Evolutionary conservation across 176 grass and related monocot genomes (phyloP).

Genomic region (Phoenix roebelenii): DNA sequence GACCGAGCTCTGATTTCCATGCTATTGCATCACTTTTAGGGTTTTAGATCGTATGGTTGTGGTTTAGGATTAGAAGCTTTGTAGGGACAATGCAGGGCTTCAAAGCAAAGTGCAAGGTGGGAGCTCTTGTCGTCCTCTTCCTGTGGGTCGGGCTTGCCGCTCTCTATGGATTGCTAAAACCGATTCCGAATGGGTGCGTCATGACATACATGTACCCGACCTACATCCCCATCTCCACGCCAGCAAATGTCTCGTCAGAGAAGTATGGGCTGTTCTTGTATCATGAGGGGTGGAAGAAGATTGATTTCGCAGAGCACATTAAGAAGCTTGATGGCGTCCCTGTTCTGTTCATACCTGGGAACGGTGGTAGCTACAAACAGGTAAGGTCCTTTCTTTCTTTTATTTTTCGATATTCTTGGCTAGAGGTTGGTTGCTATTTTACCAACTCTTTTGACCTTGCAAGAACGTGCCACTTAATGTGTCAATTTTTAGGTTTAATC

Average conservation of each 20-base stretch:
- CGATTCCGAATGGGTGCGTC: slow-evolving; percentile 62
- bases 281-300: slow-evolving; percentile 96
- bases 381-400: slow-evolving; percentile 14
- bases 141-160: slow-evolving; percentile 45
- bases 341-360: slow-evolving; percentile 86
- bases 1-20: too few relatives aligned
- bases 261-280: slow-evolving; percentile 90
- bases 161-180: slow-evolving; percentile 57
- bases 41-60: neutral
- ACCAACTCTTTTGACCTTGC: too few relatives aligned
- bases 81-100: slow-evolving; percentile 40
- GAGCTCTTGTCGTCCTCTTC: slow-evolving; percentile 34
- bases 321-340: slow-evolving; percentile 60
- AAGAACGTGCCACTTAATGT: too few relatives aligned
- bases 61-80: neutral
- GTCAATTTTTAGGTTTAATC: too few relatives aligned
- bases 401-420: neutral
- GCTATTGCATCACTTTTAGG: neutral
- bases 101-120: slow-evolving; percentile 44
- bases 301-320: slow-evolving; percentile 68
- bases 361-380: slow-evolving; percentile 98
- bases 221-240: slow-evolving; percentile 71
- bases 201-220: slow-evolving; percentile 99
- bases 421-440: too few relatives aligned
- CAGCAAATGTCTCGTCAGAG: slow-evolving; percentile 62